These are phyloP conservation scores for Fraxinus quadrangulata DNA, from an alignment of 257 asterid species.

Conservation along the genomic window DNA sequence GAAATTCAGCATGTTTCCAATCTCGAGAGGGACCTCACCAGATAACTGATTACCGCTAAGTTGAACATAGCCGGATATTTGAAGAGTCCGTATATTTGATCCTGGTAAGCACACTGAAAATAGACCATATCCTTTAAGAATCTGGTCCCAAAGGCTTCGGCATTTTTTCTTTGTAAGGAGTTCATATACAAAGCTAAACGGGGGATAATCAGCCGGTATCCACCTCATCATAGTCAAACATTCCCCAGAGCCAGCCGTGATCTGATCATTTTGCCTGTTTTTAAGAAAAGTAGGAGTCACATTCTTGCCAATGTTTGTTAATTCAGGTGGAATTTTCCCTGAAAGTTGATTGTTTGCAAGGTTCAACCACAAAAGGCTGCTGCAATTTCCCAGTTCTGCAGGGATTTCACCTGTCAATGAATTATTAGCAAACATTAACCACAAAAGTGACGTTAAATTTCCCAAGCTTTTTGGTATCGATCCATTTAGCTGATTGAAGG, in stretches of 20 bases:
- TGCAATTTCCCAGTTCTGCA: slow-evolving; percentile 72
- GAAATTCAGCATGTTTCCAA: slow-evolving; percentile 66
- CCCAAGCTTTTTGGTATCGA: slow-evolving; percentile 69
- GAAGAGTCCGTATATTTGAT: slow-evolving; percentile 44
- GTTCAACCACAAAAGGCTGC: slow-evolving; percentile 82
- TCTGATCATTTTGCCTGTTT: slow-evolving; percentile 42
- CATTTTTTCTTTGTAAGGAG: slow-evolving; percentile 75
- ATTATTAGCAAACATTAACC: slow-evolving; percentile 90
- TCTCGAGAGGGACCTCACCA: slow-evolving; percentile 66
- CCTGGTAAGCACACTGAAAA: slow-evolving; percentile 77
- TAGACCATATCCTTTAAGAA: slow-evolving; percentile 74
- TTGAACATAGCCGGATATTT: slow-evolving; percentile 76
- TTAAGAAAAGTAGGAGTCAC: slow-evolving; percentile 57
- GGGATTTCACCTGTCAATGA: slow-evolving; percentile 65
- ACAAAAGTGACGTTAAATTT: slow-evolving; percentile 61
- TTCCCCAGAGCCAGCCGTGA: slow-evolving; percentile 76
- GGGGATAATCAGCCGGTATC: slow-evolving; percentile 86
- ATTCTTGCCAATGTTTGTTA: slow-evolving; percentile 61
- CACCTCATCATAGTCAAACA: slow-evolving; percentile 83
- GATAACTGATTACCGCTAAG: slow-evolving; percentile 63
- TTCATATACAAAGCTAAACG: slow-evolving; percentile 70
- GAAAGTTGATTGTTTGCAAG: slow-evolving; percentile 69
- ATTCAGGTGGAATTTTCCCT: slow-evolving; percentile 52
- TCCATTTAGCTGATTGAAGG: slow-evolving; percentile 65
- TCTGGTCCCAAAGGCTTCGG: slow-evolving; percentile 61